Evolutionary conservation across 2,329 filamentous ascomycete genomes (phyloP).

Genomic region (Mollisia scopiformis): DNA sequence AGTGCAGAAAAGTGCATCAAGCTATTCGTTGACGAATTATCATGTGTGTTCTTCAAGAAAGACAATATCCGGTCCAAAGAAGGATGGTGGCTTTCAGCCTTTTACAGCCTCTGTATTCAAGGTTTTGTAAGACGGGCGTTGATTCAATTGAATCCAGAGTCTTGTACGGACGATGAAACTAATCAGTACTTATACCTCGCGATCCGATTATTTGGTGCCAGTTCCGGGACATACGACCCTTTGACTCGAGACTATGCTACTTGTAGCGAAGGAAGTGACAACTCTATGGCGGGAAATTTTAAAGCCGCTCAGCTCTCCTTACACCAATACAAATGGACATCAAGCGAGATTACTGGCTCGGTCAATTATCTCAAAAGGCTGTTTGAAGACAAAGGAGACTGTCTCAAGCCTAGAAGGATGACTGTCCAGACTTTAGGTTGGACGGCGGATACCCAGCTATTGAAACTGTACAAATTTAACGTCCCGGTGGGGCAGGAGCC

Average conservation of each 20-base stretch:
- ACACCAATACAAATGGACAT: too few relatives aligned
- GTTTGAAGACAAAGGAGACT: too few relatives aligned
- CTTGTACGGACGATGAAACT: neutral
- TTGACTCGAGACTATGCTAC: neutral
- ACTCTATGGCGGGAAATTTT: too few relatives aligned
- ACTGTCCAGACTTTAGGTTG: neutral
- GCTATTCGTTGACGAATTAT: slow-evolving; percentile 19
- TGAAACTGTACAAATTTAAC: slow-evolving; percentile 3
- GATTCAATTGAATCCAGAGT: neutral
- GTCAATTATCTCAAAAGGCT: too few relatives aligned
- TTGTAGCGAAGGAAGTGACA: too few relatives aligned
- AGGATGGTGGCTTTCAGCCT: slow-evolving; percentile 20
- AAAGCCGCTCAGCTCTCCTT: too few relatives aligned
- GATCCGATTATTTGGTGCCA: neutral
- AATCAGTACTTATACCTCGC: neutral
- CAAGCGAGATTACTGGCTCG: too few relatives aligned
- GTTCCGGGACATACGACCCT: neutral
- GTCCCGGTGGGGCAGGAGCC: neutral
- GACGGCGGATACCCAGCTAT: neutral
- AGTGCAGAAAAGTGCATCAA: neutral
- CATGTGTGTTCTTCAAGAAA: slow-evolving; percentile 21
- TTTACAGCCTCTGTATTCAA: slow-evolving; percentile 24
- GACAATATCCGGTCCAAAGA: slow-evolving; percentile 18
- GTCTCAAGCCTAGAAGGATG: too few relatives aligned
- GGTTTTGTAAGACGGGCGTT: slow-evolving; percentile 3